Percentiles rank a stretch among this genome's conserved stretches.
These are phyloP conservation scores for Teunomyces funiuensis DNA, from an alignment of 805 yeast genomes.

Conservation along the genomic window DNA sequence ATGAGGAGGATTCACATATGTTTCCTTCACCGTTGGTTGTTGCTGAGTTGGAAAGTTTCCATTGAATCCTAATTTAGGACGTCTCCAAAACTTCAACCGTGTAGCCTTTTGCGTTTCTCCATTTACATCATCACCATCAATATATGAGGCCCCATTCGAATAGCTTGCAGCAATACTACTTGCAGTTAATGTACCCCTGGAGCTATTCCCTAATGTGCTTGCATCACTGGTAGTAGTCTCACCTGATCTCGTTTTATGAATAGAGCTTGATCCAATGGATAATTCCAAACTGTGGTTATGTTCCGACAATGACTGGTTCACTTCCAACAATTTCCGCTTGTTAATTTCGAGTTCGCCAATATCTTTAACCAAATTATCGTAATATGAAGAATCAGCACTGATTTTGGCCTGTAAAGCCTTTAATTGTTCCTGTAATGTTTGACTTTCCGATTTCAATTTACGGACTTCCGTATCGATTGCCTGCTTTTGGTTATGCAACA, in stretches of 20 bases:
- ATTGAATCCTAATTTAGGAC: constrained; percentile 36
- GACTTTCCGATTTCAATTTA: constrained; percentile 28
- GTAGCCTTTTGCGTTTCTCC: constrained; percentile 43
- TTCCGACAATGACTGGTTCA: constrained; percentile 23
- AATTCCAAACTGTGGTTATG: constrained; percentile 18
- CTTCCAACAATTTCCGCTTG: constrained; percentile 43
- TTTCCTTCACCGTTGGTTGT: neutral
- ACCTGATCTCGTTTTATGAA: constrained; percentile 4
- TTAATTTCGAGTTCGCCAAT: constrained; percentile 49
- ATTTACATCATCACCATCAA: constrained; percentile 13
- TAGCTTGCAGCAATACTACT: neutral
- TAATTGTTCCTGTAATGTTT: constrained; percentile 31
- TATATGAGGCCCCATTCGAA: constrained; percentile 13
- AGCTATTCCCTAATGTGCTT: neutral
- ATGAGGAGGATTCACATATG: neutral
- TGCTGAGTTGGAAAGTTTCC: neutral
- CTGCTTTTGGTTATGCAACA: constrained; percentile 28
- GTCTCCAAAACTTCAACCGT: constrained; percentile 44
- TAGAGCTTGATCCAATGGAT: constrained; percentile 5
- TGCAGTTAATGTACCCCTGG: neutral
- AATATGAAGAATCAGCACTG: constrained; percentile 39
- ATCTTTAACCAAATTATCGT: constrained; percentile 47
- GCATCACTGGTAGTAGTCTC: constrained; percentile 2
- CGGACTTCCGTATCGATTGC: constrained; percentile 24
- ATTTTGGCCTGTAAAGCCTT: constrained; percentile 44